phyloP scores from a whole-genome alignment of 371 early-diverging fungal genomes.

The Saksenaea vasiformis region DNA sequence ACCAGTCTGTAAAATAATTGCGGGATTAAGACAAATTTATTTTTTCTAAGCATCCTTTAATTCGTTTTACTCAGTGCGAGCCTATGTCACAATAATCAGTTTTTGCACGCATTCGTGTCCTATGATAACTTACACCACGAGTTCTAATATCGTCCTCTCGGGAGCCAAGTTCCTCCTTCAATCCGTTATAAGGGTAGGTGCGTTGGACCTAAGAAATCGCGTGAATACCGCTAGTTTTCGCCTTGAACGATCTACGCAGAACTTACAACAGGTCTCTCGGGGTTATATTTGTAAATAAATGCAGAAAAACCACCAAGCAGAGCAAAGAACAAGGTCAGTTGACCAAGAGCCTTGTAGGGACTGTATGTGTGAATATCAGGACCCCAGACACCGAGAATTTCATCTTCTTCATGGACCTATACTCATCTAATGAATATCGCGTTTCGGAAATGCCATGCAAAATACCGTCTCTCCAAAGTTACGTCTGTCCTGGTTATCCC shows the following conservation, averaged over 20 bases:
- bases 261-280: conserved; percentile 51
- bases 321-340: conserved; percentile 42
- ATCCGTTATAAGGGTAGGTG: conserved; percentile 53
- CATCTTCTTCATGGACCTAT: conserved; percentile 68
- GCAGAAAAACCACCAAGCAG: conserved; percentile 45
- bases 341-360: conserved; percentile 55
- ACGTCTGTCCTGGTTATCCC: conserved; percentile 66
- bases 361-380: conserved; percentile 64
- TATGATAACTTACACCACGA: conserved; percentile 44
- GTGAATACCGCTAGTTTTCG: not conserved
- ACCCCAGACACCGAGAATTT: conserved; percentile 63
- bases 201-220: conserved; percentile 33
- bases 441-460: not conserved
- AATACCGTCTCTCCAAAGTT: conserved; percentile 68
- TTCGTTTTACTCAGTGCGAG: conserved; percentile 14
- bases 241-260: not conserved
- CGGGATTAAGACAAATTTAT: no score
- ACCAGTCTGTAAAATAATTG: no score
- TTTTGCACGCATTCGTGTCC: not conserved
- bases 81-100: conserved; percentile 3
- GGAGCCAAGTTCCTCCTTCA: conserved; percentile 47
- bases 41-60: not conserved
- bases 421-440: not conserved
- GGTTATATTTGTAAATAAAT: conserved; percentile 46
- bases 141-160: conserved; percentile 48